These are phyloP conservation scores for Abortiporus biennis DNA, from an alignment of 1,284 basidiomycete species.

Conservation along the genomic window DNA sequence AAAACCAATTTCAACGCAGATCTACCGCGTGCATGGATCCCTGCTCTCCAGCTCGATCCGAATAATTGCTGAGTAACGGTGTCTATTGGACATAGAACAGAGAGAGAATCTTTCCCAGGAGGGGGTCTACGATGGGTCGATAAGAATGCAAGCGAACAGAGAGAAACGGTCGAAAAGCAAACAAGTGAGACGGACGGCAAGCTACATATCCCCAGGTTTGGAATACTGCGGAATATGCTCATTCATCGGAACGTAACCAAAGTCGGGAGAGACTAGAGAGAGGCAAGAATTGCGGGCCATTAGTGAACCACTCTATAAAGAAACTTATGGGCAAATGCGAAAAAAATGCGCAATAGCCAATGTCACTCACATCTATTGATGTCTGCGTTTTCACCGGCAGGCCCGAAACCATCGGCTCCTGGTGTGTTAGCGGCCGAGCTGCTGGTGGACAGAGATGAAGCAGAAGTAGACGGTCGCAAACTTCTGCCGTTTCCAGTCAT, in stretches of 20 bases:
- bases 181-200: too few relatives aligned
- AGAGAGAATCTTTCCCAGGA: too few relatives aligned
- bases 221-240: constrained; percentile 66
- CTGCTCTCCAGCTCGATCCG: too few relatives aligned
- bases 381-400: constrained; percentile 40
- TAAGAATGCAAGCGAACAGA: too few relatives aligned
- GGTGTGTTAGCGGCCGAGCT: constrained; percentile 63
- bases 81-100: too few relatives aligned
- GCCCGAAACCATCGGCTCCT: constrained; percentile 52
- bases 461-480: constrained; percentile 66
- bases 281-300: constrained; percentile 9
- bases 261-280: constrained; percentile 69
- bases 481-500: constrained; percentile 26
- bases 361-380: constrained; percentile 72
- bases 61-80: too few relatives aligned
- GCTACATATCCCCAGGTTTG: constrained; percentile 50
- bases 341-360: constrained; percentile 9
- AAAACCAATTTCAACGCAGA: too few relatives aligned
- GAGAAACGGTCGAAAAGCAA: too few relatives aligned
- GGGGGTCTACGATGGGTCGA: too few relatives aligned
- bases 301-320: constrained; percentile 4
- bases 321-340: constrained; percentile 7
- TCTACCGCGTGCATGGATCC: too few relatives aligned
- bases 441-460: constrained; percentile 71
- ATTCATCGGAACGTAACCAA: constrained; percentile 72